Percentiles rank a stretch among this genome's conserved stretches.
phyloP scores from a whole-genome alignment of 2,329 filamentous ascomycete species.

The Tolypocladium paradoxum region DNA sequence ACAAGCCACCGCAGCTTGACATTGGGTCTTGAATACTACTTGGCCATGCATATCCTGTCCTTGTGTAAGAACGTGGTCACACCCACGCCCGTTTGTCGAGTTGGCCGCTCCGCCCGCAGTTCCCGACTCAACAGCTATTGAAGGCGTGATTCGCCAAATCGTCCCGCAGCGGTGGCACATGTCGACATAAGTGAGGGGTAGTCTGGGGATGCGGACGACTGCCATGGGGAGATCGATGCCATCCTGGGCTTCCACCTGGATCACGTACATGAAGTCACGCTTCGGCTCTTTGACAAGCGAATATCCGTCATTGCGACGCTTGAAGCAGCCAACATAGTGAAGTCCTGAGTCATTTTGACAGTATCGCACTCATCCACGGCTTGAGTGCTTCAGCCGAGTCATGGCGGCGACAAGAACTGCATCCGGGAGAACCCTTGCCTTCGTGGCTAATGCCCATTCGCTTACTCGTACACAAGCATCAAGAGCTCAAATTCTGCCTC shows the following conservation, averaged over 20 bases:
- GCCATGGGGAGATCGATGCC: slow-evolving; percentile 8
- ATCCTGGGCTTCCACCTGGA: slow-evolving; percentile 12
- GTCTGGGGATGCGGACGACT: background rate
- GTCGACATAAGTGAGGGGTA: background rate
- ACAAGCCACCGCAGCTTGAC: background rate
- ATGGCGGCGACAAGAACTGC: slow-evolving; percentile 9
- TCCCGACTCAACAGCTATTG: slow-evolving; percentile 4
- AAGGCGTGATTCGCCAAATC: slow-evolving; percentile 8
- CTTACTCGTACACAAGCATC: slow-evolving; percentile 5
- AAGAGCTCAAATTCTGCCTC: slow-evolving; percentile 9
- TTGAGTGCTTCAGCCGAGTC: background rate
- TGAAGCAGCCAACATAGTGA: slow-evolving; percentile 4
- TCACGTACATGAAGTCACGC: slow-evolving; percentile 10
- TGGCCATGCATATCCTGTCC: no score
- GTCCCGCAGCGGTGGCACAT: no score
- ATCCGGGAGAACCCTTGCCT: slow-evolving; percentile 11
- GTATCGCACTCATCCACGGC: slow-evolving; percentile 6
- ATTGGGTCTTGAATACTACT: background rate
- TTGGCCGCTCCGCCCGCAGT: slow-evolving; percentile 5
- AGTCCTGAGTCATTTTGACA: slow-evolving; percentile 11
- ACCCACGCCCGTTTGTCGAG: no score
- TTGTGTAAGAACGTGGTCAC: no score
- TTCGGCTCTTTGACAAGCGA: slow-evolving; percentile 7
- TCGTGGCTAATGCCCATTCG: slow-evolving; percentile 11
- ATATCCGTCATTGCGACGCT: slow-evolving; percentile 11